These are phyloP conservation scores for Phytophthora podocarpi DNA, from an alignment of 352 stramenopile genomes.

Conservation along the genomic window DNA sequence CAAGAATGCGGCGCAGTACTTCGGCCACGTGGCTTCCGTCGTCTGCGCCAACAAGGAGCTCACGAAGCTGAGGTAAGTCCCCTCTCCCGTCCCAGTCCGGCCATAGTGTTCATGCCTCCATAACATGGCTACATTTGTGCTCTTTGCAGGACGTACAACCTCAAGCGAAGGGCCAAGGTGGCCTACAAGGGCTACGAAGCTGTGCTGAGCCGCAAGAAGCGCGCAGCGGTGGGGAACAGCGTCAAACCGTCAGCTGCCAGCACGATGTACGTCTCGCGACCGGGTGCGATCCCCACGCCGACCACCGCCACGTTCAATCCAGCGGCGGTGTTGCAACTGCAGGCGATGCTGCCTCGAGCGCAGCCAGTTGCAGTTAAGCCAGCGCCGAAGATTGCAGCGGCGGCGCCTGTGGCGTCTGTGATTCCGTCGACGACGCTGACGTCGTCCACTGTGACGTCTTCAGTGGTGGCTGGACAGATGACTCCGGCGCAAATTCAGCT, in stretches of 20 bases:
- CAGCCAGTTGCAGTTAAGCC: slow-evolving; percentile 38
- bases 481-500: slow-evolving; percentile 35
- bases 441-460: slow-evolving; percentile 18
- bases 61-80: slow-evolving; percentile 51
- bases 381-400: slow-evolving; percentile 31
- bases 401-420: slow-evolving; percentile 19
- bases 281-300: slow-evolving; percentile 16
- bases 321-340: slow-evolving; percentile 35
- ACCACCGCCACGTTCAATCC: slow-evolving; percentile 31
- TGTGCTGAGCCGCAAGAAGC: slow-evolving; percentile 79
- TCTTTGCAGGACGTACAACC: slow-evolving; percentile 54
- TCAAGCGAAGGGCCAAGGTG: slow-evolving; percentile 69
- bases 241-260: slow-evolving; percentile 32
- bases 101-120: not conserved
- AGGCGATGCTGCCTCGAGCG: slow-evolving; percentile 37
- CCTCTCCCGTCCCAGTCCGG: not conserved
- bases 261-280: slow-evolving; percentile 31
- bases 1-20: slow-evolving; percentile 70
- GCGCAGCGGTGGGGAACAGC: slow-evolving; percentile 27
- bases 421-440: slow-evolving; percentile 36
- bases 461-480: slow-evolving; percentile 27
- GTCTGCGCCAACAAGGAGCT: slow-evolving; percentile 61
- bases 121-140: slow-evolving; percentile 18
- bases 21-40: slow-evolving; percentile 67
- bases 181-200: slow-evolving; percentile 73